phyloP scores from a whole-genome alignment of 495 filamentous ascomycete genomes.

The Neohortaea acidophila region DNA sequence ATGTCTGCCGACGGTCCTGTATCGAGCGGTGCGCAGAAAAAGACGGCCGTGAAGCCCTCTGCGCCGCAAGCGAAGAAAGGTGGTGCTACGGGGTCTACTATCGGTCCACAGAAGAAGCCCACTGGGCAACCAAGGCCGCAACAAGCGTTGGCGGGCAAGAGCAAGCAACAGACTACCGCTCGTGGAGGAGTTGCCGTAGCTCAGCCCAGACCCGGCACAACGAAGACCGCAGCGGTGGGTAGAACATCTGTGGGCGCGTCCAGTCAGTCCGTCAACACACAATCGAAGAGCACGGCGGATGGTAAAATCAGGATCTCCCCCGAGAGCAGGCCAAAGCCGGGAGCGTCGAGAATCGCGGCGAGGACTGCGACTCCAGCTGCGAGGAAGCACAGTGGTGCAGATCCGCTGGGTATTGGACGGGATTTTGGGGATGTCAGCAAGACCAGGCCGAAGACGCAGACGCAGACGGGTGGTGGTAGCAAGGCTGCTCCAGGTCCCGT shows the following conservation, averaged over 20 bases:
- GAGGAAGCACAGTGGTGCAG: neutral
- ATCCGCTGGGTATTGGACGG: neutral
- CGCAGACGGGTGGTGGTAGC: neutral
- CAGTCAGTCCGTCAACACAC: too few relatives aligned
- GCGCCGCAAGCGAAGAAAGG: constrained; percentile 1
- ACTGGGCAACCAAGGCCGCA: neutral
- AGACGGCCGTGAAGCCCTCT: constrained; percentile 11
- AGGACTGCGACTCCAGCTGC: neutral
- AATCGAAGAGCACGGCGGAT: too few relatives aligned
- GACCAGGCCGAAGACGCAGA: too few relatives aligned
- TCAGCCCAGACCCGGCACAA: too few relatives aligned
- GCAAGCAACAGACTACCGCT: too few relatives aligned
- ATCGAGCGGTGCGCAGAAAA: constrained; percentile 9
- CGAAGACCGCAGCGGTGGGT: too few relatives aligned
- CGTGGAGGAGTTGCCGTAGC: too few relatives aligned
- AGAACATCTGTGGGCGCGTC: too few relatives aligned
- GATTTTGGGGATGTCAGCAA: too few relatives aligned
- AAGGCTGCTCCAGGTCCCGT: too few relatives aligned
- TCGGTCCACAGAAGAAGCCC: neutral
- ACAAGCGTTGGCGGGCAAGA: too few relatives aligned
- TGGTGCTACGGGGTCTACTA: too few relatives aligned
- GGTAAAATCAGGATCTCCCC: constrained; percentile 12
- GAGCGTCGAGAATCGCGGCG: neutral
- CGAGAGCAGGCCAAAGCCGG: constrained; percentile 12
- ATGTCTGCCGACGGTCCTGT: constrained; percentile 14